A percentile compares a stretch with the other conserved stretches of the same genome.
Evolutionary conservation across 2,329 filamentous ascomycete species (phyloP).

Genomic region (Aspergillus uvarum): DNA sequence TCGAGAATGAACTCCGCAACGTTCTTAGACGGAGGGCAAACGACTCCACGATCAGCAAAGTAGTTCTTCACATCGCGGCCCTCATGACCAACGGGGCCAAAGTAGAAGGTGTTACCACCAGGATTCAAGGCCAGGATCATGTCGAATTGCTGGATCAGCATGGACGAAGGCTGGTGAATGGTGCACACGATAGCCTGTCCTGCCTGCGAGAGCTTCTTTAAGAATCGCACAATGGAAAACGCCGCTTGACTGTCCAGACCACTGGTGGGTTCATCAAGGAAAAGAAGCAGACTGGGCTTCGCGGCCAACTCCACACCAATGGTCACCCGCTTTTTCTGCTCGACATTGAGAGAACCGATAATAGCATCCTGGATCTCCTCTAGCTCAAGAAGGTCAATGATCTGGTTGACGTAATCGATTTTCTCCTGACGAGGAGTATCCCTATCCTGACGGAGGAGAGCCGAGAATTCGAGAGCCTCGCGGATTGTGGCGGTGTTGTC

Average conservation of each 20-base stretch:
- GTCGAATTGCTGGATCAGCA: constrained; percentile 71
- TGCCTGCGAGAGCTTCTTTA: constrained; percentile 65
- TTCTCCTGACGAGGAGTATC: constrained; percentile 59
- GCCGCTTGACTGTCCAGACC: constrained; percentile 70
- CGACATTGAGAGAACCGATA: constrained; percentile 63
- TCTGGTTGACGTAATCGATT: constrained; percentile 64
- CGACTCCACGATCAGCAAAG: constrained; percentile 64
- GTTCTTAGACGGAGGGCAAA: constrained; percentile 66
- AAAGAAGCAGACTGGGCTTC: constrained; percentile 65
- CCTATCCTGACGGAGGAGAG: constrained; percentile 61
- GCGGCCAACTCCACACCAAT: constrained; percentile 73
- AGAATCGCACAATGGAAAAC: constrained; percentile 66
- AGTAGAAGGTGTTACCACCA: constrained; percentile 71
- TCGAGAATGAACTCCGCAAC: constrained; percentile 67
- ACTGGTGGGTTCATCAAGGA: constrained; percentile 71
- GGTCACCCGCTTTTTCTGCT: constrained; percentile 69
- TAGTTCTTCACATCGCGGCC: constrained; percentile 66
- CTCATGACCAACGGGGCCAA: constrained; percentile 68
- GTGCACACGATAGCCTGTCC: constrained; percentile 73
- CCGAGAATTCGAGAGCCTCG: constrained; percentile 69
- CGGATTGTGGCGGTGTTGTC: constrained; percentile 66
- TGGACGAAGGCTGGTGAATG: constrained; percentile 69
- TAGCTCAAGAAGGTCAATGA: constrained; percentile 65
- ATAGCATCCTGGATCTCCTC: constrained; percentile 67
- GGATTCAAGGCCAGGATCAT: constrained; percentile 69